phyloP scores from a whole-genome alignment of 2,329 filamentous ascomycete species.

The Diaporthe nobilis region DNA sequence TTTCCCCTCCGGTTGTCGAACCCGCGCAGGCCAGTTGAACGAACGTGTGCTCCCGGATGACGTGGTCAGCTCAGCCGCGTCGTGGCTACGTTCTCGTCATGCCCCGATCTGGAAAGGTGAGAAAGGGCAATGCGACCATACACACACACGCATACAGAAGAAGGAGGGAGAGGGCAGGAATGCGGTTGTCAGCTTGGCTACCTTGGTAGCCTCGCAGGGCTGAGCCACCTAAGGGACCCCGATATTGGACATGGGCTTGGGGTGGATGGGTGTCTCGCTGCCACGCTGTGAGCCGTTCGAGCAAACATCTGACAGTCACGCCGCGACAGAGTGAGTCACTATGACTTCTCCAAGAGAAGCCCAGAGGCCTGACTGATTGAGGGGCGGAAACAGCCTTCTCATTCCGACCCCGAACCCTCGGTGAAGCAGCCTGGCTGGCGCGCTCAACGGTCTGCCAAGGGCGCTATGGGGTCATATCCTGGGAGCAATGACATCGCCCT shows the following conservation, averaged over 20 bases:
- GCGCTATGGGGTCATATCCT: neutral
- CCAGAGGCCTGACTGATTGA: neutral
- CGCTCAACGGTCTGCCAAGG: conserved; percentile 14
- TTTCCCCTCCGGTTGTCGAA: neutral
- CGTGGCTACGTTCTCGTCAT: conserved; percentile 14
- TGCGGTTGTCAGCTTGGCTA: conserved; percentile 14
- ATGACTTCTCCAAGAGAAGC: neutral
- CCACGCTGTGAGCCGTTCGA: conserved; percentile 4
- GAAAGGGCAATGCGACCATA: conserved; percentile 17
- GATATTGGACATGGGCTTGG: conserved; percentile 15
- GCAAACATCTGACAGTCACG: conserved; percentile 1
- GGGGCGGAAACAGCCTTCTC: neutral
- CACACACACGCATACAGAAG: neutral
- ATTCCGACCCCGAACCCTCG: neutral
- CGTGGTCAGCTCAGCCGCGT: conserved; percentile 36
- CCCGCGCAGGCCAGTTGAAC: neutral
- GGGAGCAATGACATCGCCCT: neutral
- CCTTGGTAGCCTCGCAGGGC: conserved; percentile 39
- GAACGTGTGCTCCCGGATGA: conserved; percentile 17
- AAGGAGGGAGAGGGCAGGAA: neutral
- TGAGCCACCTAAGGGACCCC: conserved; percentile 30
- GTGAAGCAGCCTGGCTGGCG: neutral
- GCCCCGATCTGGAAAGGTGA: conserved; percentile 23
- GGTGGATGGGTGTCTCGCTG: conserved; percentile 21
- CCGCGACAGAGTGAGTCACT: conserved; percentile 8